phyloP scores from a whole-genome alignment of 108 stramenopile species.

The Nitzschia sp. region DNA sequence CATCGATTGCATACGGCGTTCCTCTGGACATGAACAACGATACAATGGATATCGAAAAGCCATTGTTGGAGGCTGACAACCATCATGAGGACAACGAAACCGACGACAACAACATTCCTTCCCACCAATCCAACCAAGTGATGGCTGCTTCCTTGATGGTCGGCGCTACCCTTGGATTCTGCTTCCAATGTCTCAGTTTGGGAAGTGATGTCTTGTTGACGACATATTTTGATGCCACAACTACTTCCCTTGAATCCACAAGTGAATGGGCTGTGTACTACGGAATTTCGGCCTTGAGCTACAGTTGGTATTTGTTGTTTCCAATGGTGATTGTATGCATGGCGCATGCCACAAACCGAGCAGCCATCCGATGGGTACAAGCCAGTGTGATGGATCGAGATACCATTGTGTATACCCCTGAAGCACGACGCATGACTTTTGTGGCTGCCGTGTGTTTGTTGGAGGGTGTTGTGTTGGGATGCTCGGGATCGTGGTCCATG shows the following conservation, averaged over 20 bases:
- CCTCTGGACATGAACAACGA: not conserved
- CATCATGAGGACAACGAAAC: not conserved
- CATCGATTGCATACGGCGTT: not conserved
- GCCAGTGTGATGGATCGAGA: not conserved
- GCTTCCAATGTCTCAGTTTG: conserved; percentile 15
- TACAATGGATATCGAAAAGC: conserved; percentile 9
- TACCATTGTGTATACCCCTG: not conserved
- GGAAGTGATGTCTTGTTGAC: conserved; percentile 6
- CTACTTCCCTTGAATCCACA: no score
- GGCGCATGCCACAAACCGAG: not conserved
- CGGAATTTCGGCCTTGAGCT: not conserved
- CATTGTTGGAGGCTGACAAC: not conserved
- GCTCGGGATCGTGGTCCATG: conserved; percentile 19
- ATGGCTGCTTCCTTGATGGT: not conserved
- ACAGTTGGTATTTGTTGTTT: conserved; percentile 16
- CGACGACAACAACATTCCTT: not conserved
- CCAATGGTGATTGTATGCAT: conserved; percentile 7
- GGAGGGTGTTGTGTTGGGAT: conserved; percentile 24
- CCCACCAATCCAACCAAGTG: not conserved
- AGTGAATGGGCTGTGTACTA: not conserved
- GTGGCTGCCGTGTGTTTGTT: conserved; percentile 13
- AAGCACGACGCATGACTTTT: conserved; percentile 19
- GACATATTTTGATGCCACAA: not conserved
- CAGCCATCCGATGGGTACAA: conserved; percentile 4
- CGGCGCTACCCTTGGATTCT: conserved; percentile 5